A percentile compares a stretch with the other conserved stretches of the same genome.
Conservation (phyloP, 176 grass and related monocot species). For the Carex littledalei region DNA sequence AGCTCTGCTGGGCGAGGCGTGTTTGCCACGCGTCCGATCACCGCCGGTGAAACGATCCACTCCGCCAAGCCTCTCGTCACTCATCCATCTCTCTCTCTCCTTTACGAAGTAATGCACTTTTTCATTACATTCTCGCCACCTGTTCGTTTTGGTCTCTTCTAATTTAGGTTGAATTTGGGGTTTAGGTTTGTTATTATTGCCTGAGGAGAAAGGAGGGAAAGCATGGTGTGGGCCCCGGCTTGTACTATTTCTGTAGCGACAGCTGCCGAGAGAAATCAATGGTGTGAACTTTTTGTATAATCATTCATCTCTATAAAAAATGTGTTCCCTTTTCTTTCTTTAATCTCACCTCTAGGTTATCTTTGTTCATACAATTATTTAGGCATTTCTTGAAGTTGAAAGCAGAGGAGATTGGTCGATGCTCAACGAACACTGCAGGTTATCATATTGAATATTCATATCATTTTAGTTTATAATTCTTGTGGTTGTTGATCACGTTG, state of each 20-base stretch:
- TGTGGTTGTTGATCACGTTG: background rate
- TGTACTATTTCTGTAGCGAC: slow-evolving; percentile 58
- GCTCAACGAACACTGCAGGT: slow-evolving; percentile 40
- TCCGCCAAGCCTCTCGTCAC: slow-evolving; percentile 57
- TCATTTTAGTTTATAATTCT: background rate
- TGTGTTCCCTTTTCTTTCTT: background rate
- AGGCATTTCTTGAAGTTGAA: slow-evolving; percentile 62
- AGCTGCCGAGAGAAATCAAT: slow-evolving; percentile 50
- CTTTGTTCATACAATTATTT: background rate
- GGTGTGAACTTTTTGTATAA: slow-evolving; percentile 27
- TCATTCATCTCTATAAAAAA: background rate
- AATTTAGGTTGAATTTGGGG: background rate
- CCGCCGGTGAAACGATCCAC: slow-evolving; percentile 59
- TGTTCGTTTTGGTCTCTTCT: background rate
- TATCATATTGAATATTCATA: background rate
- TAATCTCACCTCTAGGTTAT: background rate
- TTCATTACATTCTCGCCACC: background rate
- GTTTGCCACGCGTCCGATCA: slow-evolving; percentile 54
- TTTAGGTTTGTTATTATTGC: slow-evolving; percentile 80
- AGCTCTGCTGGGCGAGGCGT: slow-evolving; percentile 61
- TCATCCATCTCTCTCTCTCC: slow-evolving; percentile 47
- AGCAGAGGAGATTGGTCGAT: slow-evolving; percentile 39
- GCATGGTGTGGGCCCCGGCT: background rate
- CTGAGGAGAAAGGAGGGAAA: slow-evolving; percentile 49
- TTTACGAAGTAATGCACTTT: slow-evolving; percentile 43